A percentile compares a stretch with the other conserved stretches of the same genome.
phyloP scores from a whole-genome alignment of 805 yeast species.

The Cyberlindnera mrakii region DNA sequence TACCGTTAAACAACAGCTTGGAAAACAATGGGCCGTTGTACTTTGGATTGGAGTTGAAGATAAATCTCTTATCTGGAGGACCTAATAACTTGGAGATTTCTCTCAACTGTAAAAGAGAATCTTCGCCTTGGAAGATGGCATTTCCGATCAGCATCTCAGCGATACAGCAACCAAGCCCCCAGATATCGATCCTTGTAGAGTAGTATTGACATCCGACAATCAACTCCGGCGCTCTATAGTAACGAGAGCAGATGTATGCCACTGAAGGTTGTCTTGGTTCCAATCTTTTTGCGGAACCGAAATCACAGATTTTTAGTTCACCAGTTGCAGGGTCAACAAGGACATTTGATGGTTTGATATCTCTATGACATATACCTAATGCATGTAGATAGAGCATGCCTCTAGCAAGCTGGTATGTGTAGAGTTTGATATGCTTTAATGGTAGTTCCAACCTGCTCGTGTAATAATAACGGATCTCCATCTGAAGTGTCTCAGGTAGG shows the following conservation, averaged over 20 bases:
- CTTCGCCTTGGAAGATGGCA: constrained; percentile 93
- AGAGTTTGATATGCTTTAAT: constrained; percentile 67
- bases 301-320: constrained; percentile 71
- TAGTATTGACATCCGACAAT: constrained; percentile 86
- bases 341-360: constrained; percentile 78
- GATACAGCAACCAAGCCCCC: constrained; percentile 97
- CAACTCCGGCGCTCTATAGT: constrained; percentile 93
- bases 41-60: constrained; percentile 67
- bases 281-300: constrained; percentile 77
- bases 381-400: constrained; percentile 82
- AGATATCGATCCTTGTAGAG: constrained; percentile 87
- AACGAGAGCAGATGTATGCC: constrained; percentile 92
- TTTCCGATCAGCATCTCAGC: constrained; percentile 91
- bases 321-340: constrained; percentile 67
- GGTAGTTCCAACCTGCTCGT: constrained; percentile 57
- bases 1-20: constrained; percentile 53
- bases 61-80: constrained; percentile 71
- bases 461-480: constrained; percentile 66
- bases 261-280: constrained; percentile 83
- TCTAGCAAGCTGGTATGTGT: constrained; percentile 73
- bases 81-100: constrained; percentile 89
- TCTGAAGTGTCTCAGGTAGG: constrained; percentile 72
- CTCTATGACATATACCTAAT: constrained; percentile 76
- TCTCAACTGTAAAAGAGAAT: constrained; percentile 80
- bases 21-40: constrained; percentile 72